Conservation (phyloP, 2,329 filamentous ascomycete species). For the Knufia fluminis region DNA sequence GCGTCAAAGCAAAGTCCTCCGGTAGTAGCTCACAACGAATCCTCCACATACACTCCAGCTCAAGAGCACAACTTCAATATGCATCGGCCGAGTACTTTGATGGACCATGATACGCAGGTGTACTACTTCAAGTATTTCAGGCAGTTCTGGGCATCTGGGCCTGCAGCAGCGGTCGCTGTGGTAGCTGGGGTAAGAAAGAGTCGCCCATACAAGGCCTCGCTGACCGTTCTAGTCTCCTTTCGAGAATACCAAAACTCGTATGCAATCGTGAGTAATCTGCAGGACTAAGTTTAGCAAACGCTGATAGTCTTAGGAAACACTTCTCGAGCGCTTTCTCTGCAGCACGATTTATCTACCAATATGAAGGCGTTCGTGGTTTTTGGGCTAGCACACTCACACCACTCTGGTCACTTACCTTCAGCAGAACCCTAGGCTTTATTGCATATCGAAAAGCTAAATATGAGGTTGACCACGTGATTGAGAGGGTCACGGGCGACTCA, state of each 20-base stretch:
- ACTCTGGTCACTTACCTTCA: conserved; percentile 36
- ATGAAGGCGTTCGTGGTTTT: conserved; percentile 39
- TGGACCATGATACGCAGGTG: conserved; percentile 34
- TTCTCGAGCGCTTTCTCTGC: conserved; percentile 36
- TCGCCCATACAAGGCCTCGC: conserved; percentile 6
- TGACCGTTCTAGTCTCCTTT: conserved; percentile 33
- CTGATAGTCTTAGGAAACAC: conserved; percentile 30
- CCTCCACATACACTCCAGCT: conserved; percentile 19
- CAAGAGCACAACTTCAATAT: conserved; percentile 13
- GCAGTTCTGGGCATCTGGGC: conserved; percentile 37
- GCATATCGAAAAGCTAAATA: conserved; percentile 37
- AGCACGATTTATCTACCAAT: conserved; percentile 37
- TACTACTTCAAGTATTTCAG: conserved; percentile 37
- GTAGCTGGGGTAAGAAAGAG: conserved; percentile 33
- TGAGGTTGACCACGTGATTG: conserved; percentile 31
- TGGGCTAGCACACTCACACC: conserved; percentile 39
- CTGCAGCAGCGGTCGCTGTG: conserved; percentile 37
- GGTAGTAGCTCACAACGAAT: conserved; percentile 9
- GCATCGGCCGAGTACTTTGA: conserved; percentile 24
- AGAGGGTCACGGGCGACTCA: conserved; percentile 33
- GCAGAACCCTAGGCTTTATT: conserved; percentile 38
- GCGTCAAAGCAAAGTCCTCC: conserved; percentile 14
- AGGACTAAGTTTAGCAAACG: conserved; percentile 5
- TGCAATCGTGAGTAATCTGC: conserved; percentile 36
- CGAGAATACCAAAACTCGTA: conserved; percentile 41